Base-by-base conservation (phyloP, 83 land plant genomes). In the Diphasiastrum complanatum region DNA sequence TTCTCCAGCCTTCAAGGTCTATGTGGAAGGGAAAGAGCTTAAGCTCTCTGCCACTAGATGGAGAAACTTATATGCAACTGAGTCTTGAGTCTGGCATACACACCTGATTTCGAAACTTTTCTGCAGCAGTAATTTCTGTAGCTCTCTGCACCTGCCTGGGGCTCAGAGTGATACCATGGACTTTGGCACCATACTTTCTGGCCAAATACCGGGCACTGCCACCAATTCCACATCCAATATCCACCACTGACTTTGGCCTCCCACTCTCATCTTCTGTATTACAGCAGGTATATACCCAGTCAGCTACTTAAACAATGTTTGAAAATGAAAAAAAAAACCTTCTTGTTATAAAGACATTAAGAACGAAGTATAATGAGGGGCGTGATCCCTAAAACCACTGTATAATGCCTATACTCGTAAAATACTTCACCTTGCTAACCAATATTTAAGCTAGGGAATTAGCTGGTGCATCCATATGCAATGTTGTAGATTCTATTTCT, bases 81-180 rank as follows among this genome's bases (percentile, higher is more conserved):
- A 37, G 22, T 45, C 2, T n/a, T n/a, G 12, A 19, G 41, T 20
- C n/a, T 22, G 18, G 27, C 6, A 20, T 33, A 11, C 33, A 4
- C 59, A 91, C 97, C 84, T 67, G 59, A 43, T 82, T 76, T 2
- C 63, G 56, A 32, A 83, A 40, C 0, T 83, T 89, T 45, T 80
- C 69, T 8, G 64, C 53, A n/a, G 66, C 75, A 27, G 99, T 72
- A 53, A 93, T 74, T 16, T 60, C 81, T 41, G 72, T 70, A 10
- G 92, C 99, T 53, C 99, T 69, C 52, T 73, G 48, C 6, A 82
- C 99, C 55, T 89, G 99, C 24, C 80, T 63, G 6, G 89, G 85
- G 32, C 99, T 89, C 32, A 90, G 66, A 1, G 97, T 86, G 51
- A 90, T 86, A 33, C 91, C 91, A 43, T 69, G 34, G 65, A 80